phyloP scores from a whole-genome alignment of 2,329 filamentous ascomycete genomes.

The Microsporum audouinii region DNA sequence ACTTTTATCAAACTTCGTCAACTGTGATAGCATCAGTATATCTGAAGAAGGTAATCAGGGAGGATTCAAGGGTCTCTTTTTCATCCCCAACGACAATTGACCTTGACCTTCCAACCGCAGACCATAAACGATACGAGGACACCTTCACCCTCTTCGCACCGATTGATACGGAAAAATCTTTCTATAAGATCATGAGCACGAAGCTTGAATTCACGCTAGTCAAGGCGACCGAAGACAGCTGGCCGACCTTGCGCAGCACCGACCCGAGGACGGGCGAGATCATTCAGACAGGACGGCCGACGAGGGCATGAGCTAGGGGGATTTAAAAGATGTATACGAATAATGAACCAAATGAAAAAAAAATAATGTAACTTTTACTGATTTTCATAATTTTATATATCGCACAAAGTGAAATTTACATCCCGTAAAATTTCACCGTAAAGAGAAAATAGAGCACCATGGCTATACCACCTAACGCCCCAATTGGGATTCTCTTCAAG shows the following conservation, averaged over 20 bases:
- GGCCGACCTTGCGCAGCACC: slow-evolving; percentile 74
- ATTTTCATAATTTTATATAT: no score
- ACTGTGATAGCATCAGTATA: slow-evolving; percentile 86
- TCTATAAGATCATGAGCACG: slow-evolving; percentile 72
- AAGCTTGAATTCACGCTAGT: slow-evolving; percentile 72
- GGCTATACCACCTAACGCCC: background rate
- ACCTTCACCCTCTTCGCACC: slow-evolving; percentile 62
- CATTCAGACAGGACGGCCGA: slow-evolving; percentile 77
- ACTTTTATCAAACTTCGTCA: slow-evolving; percentile 87
- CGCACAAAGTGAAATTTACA: background rate
- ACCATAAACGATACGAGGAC: slow-evolving; percentile 69
- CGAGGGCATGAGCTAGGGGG: slow-evolving; percentile 34
- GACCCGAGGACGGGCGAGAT: slow-evolving; percentile 66
- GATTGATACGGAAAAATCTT: slow-evolving; percentile 64
- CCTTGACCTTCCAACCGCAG: slow-evolving; percentile 75
- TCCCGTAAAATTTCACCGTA: background rate
- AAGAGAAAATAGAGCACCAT: no score
- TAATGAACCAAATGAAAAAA: background rate
- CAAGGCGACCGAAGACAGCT: slow-evolving; percentile 64
- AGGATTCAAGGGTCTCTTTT: slow-evolving; percentile 62
- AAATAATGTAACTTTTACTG: background rate
- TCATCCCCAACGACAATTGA: slow-evolving; percentile 47
- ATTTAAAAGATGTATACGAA: background rate
- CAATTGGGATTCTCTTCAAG: background rate
- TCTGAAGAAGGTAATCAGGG: slow-evolving; percentile 91